Evolutionary conservation across 2,329 filamentous ascomycete species (phyloP).

Genomic region (Hirsutella minnesotensis): DNA sequence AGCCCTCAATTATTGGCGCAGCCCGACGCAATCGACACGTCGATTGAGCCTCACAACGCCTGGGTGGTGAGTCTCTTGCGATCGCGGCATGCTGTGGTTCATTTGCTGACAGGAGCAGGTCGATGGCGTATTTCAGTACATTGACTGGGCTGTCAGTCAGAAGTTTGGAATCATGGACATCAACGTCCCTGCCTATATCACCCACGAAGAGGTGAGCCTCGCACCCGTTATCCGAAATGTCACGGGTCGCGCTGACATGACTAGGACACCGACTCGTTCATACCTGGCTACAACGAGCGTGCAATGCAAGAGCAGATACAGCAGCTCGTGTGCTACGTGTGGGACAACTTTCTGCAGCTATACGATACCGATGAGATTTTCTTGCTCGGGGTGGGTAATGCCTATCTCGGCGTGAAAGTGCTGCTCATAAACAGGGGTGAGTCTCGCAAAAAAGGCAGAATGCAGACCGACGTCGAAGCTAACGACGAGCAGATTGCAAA

Average conservation of each 20-base stretch:
- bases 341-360: conserved; percentile 92
- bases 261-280: conserved; percentile 36
- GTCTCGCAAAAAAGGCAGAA: background rate
- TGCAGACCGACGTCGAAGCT: conserved; percentile 2
- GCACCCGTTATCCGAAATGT: background rate
- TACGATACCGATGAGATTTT: conserved; percentile 63
- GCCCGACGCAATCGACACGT: conserved; percentile 57
- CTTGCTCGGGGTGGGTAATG: conserved; percentile 79
- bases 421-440: conserved; percentile 67
- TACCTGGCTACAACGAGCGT: conserved; percentile 30
- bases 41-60: conserved; percentile 70
- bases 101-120: conserved; percentile 39
- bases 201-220: conserved; percentile 41
- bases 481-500: conserved; percentile 42
- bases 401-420: conserved; percentile 72
- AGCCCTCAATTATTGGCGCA: conserved; percentile 59
- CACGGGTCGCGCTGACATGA: conserved; percentile 2
- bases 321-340: conserved; percentile 74
- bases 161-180: conserved; percentile 81
- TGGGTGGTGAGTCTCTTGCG: conserved; percentile 57
- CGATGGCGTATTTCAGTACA: conserved; percentile 69
- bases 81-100: background rate
- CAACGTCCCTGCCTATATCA: conserved; percentile 73
- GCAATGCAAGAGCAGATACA: conserved; percentile 48
- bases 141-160: conserved; percentile 70